These are phyloP conservation scores for Coniella vitis DNA, from an alignment of 2,329 filamentous ascomycete genomes.

Conservation along the genomic window DNA sequence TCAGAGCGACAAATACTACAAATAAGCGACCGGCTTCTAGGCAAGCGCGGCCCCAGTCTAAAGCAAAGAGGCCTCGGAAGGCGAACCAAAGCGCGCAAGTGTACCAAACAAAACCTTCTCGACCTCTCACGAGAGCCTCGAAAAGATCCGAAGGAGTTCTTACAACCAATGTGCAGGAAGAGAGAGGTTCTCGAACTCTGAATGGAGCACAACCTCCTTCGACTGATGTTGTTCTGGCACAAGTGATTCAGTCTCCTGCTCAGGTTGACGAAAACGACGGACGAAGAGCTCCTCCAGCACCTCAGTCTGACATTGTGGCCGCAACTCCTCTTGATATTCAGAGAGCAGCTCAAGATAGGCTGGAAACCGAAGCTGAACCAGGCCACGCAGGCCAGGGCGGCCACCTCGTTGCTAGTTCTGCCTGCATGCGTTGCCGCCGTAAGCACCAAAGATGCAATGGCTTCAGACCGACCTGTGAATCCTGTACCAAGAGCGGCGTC, in stretches of 20 bases:
- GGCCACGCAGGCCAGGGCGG: neutral
- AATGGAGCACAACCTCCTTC: neutral
- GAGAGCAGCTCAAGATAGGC: too few relatives aligned
- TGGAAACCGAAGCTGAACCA: neutral
- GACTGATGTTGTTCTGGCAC: too few relatives aligned
- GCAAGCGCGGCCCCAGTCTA: neutral
- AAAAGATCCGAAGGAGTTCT: neutral
- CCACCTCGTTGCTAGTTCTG: neutral
- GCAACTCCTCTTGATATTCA: too few relatives aligned
- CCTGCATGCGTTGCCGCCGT: conserved; percentile 6
- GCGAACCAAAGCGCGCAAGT: neutral
- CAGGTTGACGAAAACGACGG: too few relatives aligned
- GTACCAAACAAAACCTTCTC: neutral
- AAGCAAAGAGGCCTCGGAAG: neutral
- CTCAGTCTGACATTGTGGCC: too few relatives aligned
- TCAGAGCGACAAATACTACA: neutral
- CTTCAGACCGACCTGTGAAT: conserved; percentile 4
- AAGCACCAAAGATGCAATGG: conserved; percentile 1
- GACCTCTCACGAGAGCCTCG: neutral
- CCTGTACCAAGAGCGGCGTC: neutral
- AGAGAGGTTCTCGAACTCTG: neutral
- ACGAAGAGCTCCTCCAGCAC: too few relatives aligned
- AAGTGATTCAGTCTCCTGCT: too few relatives aligned
- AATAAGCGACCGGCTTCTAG: neutral
- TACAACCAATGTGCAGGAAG: neutral